Base-by-base conservation (phyloP, 2,329 filamentous ascomycete species). In the Aspergillus intermedius region DNA sequence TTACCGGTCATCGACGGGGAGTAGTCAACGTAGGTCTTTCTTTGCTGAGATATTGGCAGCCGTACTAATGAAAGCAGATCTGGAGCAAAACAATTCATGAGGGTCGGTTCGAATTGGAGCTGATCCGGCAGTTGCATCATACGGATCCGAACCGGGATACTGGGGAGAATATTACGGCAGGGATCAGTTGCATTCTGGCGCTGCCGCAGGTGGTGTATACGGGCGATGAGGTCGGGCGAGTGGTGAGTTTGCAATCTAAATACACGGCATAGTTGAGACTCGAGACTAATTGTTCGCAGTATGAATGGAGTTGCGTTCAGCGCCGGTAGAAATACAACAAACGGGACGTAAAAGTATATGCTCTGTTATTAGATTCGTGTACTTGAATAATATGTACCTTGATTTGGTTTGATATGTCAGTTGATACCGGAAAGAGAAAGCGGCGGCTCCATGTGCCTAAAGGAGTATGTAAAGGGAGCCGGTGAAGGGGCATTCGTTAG, bases 221-320 rank as follows among this genome's bases (percentile, higher is more conserved):
- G 0, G 93, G 91, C 3, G 93, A 97, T 72, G 93, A 97, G 55
- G 86, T 90, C 54, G 93, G 93, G 25, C 79, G 84, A 75, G 91
- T 98, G 69, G 88, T 93, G 64, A 80, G 84, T 81, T 22, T 5
- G 21, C 21, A 22, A 22, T 22, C 21, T 5, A 22, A 5, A 22
- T 22, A 22, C 1, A 22, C 21, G 21, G 21, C 21, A 22, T 22
- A 5, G 5, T 4, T 22, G 21, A 4, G 21, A 19, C 17, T 19
- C 17, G 21, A 5, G 21, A 22, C 21, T 22, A 22, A 22, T 22
- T 22, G 39, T 13, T 32, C 15, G 25, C 59, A 80, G 77, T 79
- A 78, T 57, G 77, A 80, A 64, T 80, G 77, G 77, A 74, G 77
- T 57, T 80, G 77, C 55, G 73, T 80, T 40, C 75, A 77, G 53